These are phyloP conservation scores for Chaetomium strumarium DNA, from an alignment of 2,329 filamentous ascomycete species.

Conservation along the genomic window DNA sequence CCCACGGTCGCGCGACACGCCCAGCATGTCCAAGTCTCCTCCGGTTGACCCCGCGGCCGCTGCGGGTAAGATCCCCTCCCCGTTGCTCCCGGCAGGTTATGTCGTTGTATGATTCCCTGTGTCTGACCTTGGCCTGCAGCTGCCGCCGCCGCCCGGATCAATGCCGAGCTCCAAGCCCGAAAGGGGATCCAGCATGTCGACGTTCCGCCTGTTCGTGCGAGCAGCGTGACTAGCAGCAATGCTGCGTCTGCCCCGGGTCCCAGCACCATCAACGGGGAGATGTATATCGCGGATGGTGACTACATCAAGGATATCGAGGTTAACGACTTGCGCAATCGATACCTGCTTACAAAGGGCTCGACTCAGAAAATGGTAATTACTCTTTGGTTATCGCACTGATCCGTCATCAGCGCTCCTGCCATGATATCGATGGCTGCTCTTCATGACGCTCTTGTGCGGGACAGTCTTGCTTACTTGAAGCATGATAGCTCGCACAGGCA, in stretches of 20 bases:
- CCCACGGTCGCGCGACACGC: constrained; percentile 36
- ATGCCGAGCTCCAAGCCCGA: constrained; percentile 75
- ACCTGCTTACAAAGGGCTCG: constrained; percentile 92
- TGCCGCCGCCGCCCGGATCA: constrained; percentile 83
- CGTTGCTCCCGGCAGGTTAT: not conserved
- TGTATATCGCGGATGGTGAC: constrained; percentile 94
- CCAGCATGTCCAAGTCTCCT: constrained; percentile 42
- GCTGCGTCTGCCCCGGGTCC: constrained; percentile 36
- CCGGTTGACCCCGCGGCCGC: constrained; percentile 66
- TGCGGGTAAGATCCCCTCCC: constrained; percentile 52
- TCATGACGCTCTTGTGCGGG: constrained; percentile 40
- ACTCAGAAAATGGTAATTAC: constrained; percentile 99
- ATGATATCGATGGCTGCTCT: constrained; percentile 31
- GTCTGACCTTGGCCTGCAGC: constrained; percentile 44
- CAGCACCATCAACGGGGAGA: constrained; percentile 67
- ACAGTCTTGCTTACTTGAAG: constrained; percentile 65
- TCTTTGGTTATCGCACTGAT: constrained; percentile 64
- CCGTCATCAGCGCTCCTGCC: constrained; percentile 36
- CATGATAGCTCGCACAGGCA: constrained; percentile 57
- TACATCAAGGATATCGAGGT: constrained; percentile 99
- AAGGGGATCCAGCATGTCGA: constrained; percentile 89
- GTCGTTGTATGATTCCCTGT: constrained; percentile 1
- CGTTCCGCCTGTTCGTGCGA: constrained; percentile 70
- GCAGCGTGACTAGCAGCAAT: constrained; percentile 32
- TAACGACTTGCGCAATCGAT: constrained; percentile 94